A percentile compares a stretch with the other conserved stretches of the same genome.
Evolutionary conservation across 2,329 filamentous ascomycete species (phyloP).

Genomic region (Beauveria rudraprayagi): DNA sequence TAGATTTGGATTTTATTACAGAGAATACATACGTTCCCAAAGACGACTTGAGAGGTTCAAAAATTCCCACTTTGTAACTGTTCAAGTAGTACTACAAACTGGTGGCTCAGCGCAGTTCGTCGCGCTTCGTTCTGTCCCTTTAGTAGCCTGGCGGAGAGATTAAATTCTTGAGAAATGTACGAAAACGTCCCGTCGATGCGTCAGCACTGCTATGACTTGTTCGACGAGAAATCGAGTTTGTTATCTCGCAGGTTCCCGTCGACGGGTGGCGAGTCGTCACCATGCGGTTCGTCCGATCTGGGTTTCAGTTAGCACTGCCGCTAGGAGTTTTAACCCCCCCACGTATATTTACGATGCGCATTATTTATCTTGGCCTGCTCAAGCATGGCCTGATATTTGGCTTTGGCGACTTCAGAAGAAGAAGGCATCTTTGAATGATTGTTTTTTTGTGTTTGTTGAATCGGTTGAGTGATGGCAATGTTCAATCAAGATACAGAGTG

Average conservation of each 20-base stretch:
- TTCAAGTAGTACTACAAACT: no score
- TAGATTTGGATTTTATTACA: no score
- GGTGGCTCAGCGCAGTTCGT: neutral
- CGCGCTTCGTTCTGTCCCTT: neutral
- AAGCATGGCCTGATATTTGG: slow-evolving; percentile 10
- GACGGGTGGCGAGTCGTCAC: slow-evolving; percentile 12
- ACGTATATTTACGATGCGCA: slow-evolving; percentile 7
- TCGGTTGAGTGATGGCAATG: neutral
- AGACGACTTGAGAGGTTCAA: no score
- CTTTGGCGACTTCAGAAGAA: slow-evolving; percentile 1
- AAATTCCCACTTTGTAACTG: no score
- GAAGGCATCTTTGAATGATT: neutral
- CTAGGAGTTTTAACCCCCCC: neutral
- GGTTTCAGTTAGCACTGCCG: neutral
- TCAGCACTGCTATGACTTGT: slow-evolving; percentile 11
- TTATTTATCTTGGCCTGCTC: slow-evolving; percentile 11
- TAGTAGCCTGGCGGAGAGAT: slow-evolving; percentile 11
- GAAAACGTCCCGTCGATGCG: slow-evolving; percentile 9
- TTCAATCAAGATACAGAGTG: neutral
- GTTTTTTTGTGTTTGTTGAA: neutral
- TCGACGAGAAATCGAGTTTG: slow-evolving; percentile 12
- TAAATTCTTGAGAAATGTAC: slow-evolving; percentile 12
- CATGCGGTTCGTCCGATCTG: slow-evolving; percentile 12
- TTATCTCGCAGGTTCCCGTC: slow-evolving; percentile 11
- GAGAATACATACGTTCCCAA: no score